A percentile compares a stretch with the other conserved stretches of the same genome.
Evolutionary conservation across 2,329 filamentous ascomycete genomes (phyloP).

Genomic region (Chrysoporthe puriensis): DNA sequence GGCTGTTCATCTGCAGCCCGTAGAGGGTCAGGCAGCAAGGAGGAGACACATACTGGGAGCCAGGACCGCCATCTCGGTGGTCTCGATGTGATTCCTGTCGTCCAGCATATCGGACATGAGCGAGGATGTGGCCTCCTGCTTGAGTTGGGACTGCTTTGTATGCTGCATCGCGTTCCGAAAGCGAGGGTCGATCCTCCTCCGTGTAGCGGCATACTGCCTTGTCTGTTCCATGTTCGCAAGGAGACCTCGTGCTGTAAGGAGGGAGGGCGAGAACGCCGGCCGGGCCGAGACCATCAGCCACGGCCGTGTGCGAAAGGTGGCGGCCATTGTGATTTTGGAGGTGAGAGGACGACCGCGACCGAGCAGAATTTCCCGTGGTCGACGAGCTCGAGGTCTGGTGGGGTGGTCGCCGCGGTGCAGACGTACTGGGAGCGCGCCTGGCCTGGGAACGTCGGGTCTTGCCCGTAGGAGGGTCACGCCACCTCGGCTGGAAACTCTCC

Average conservation of each 20-base stretch:
- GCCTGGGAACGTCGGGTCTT: neutral
- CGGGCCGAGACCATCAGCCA: constrained; percentile 14
- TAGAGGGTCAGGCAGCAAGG: neutral
- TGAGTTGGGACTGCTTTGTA: neutral
- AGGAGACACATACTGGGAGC: constrained; percentile 17
- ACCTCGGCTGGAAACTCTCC: neutral
- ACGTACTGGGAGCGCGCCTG: neutral
- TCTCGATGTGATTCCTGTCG: neutral
- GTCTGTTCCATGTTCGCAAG: constrained; percentile 21
- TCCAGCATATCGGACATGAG: constrained; percentile 10
- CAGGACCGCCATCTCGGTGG: constrained; percentile 11
- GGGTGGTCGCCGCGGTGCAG: neutral
- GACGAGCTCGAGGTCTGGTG: neutral
- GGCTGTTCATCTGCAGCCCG: too few relatives aligned
- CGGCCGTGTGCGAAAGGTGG: constrained; percentile 29
- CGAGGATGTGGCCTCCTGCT: constrained; percentile 20
- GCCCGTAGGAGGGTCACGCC: neutral
- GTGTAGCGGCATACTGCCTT: constrained; percentile 6
- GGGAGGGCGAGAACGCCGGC: neutral
- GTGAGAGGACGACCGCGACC: neutral
- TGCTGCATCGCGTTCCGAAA: constrained; percentile 8
- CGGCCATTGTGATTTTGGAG: constrained; percentile 21
- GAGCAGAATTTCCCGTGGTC: neutral
- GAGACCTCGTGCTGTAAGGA: constrained; percentile 2
- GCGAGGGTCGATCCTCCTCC: constrained; percentile 14